phyloP scores from a whole-genome alignment of 2,329 filamentous ascomycete species.

The Pseudogymnoascus sp. region DNA sequence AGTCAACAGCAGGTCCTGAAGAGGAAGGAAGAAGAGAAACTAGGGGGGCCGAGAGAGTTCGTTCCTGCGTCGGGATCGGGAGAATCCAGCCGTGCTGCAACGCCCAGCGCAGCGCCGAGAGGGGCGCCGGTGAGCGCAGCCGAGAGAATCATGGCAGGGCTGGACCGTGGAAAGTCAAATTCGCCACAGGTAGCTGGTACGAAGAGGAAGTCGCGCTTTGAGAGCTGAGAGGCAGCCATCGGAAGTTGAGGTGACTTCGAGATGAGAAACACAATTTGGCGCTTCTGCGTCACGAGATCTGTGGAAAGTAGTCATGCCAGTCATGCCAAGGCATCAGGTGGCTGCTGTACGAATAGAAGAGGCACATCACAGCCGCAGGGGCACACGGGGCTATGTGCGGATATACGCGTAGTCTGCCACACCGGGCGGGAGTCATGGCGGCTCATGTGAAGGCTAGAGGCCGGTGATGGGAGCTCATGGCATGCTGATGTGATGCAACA shows the following conservation, averaged over 20 bases:
- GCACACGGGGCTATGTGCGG: not conserved
- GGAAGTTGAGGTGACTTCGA: not conserved
- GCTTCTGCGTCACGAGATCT: not conserved
- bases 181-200: constrained; percentile 22
- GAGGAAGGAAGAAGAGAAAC: constrained; percentile 25
- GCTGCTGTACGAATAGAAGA: not conserved
- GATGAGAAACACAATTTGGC: not conserved
- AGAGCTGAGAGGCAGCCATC: constrained; percentile 21
- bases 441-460: not conserved
- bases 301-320: not conserved
- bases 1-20: constrained; percentile 41
- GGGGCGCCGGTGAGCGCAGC: constrained; percentile 24
- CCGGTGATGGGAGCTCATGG: not conserved
- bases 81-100: constrained; percentile 22
- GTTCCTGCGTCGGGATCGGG: constrained; percentile 22
- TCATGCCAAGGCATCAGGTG: not conserved
- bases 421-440: not conserved
- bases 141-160: constrained; percentile 29
- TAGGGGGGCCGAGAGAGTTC: constrained; percentile 26
- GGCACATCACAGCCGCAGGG: not conserved
- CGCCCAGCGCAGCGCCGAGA: constrained; percentile 17
- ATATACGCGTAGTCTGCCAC: not conserved
- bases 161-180: constrained; percentile 26
- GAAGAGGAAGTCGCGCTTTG: constrained; percentile 29
- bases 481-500: constrained; percentile 1